These are phyloP conservation scores for Neonectria coccinea DNA, from an alignment of 2,329 filamentous ascomycete genomes.

Conservation along the genomic window DNA sequence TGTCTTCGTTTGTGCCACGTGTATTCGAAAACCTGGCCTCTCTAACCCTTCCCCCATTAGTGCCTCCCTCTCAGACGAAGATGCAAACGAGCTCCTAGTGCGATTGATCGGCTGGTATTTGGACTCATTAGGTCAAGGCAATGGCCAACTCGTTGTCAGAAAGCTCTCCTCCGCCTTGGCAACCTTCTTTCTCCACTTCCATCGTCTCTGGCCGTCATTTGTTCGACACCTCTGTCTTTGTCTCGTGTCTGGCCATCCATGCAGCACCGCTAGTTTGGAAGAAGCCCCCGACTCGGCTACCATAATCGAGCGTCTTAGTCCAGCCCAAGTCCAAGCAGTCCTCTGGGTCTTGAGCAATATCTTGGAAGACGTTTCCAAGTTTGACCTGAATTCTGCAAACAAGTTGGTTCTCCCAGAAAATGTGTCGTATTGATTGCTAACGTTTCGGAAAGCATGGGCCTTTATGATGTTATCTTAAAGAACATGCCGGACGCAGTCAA, in stretches of 20 bases:
- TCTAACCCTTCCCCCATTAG: constrained; percentile 29
- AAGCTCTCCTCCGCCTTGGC: constrained; percentile 84
- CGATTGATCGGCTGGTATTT: constrained; percentile 74
- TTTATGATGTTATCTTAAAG: constrained; percentile 55
- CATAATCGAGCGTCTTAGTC: constrained; percentile 61
- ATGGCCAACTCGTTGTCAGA: constrained; percentile 71
- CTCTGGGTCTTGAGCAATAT: constrained; percentile 70
- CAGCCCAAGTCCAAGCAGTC: constrained; percentile 63
- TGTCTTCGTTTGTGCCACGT: neutral
- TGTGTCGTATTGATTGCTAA: constrained; percentile 5
- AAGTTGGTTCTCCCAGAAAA: constrained; percentile 56
- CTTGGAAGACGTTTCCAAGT: constrained; percentile 61
- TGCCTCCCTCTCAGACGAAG: constrained; percentile 65
- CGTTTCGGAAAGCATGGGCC: constrained; percentile 47
- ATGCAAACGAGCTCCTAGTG: constrained; percentile 69
- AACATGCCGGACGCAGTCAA: constrained; percentile 55
- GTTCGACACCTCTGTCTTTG: constrained; percentile 70
- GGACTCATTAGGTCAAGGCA: constrained; percentile 62
- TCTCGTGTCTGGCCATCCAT: constrained; percentile 54
- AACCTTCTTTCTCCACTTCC: constrained; percentile 79
- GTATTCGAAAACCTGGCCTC: neutral
- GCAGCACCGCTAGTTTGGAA: constrained; percentile 37
- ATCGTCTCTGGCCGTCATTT: constrained; percentile 74
- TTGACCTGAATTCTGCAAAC: constrained; percentile 71
- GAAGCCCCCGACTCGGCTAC: constrained; percentile 56